These are phyloP conservation scores for Dactylellina cionopaga DNA, from an alignment of 2,329 filamentous ascomycete species.

Conservation along the genomic window DNA sequence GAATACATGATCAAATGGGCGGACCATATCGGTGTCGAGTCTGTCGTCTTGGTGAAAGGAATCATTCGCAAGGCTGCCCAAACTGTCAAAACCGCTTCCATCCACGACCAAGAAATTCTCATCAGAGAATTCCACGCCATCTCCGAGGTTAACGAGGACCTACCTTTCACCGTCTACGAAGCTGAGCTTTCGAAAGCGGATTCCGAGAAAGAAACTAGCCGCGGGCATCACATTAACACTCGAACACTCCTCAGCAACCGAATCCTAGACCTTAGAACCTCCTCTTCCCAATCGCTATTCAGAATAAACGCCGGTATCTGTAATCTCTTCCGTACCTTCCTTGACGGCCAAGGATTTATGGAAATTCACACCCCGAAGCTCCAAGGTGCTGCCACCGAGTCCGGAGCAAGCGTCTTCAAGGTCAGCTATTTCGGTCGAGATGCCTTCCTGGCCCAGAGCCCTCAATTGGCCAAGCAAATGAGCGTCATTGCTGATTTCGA, in stretches of 20 bases:
- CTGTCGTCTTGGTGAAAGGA: constrained; percentile 79
- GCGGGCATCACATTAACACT: constrained; percentile 61
- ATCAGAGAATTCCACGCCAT: constrained; percentile 74
- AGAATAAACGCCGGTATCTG: constrained; percentile 83
- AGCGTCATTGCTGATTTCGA: constrained; percentile 88
- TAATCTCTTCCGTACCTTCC: constrained; percentile 78
- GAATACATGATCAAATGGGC: constrained; percentile 86
- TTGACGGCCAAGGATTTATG: constrained; percentile 81
- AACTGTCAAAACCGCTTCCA: constrained; percentile 77
- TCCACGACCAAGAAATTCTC: constrained; percentile 79
- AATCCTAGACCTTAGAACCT: constrained; percentile 85
- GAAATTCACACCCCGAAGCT: constrained; percentile 95
- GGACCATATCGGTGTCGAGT: constrained; percentile 81
- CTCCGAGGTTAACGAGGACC: constrained; percentile 69
- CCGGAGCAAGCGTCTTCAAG: constrained; percentile 88
- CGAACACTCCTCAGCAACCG: constrained; percentile 79
- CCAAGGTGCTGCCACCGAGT: constrained; percentile 89
- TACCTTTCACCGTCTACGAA: constrained; percentile 77
- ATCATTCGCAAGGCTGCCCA: constrained; percentile 77
- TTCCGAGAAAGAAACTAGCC: constrained; percentile 64
- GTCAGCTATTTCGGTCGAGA: constrained; percentile 89
- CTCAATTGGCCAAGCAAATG: constrained; percentile 93
- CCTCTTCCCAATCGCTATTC: constrained; percentile 86
- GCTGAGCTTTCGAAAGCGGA: constrained; percentile 60
- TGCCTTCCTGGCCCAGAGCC: constrained; percentile 90